A percentile compares a stretch with the other conserved stretches of the same genome.
phyloP scores from a whole-genome alignment of 83 land plant genomes.

The Picea mariana region DNA sequence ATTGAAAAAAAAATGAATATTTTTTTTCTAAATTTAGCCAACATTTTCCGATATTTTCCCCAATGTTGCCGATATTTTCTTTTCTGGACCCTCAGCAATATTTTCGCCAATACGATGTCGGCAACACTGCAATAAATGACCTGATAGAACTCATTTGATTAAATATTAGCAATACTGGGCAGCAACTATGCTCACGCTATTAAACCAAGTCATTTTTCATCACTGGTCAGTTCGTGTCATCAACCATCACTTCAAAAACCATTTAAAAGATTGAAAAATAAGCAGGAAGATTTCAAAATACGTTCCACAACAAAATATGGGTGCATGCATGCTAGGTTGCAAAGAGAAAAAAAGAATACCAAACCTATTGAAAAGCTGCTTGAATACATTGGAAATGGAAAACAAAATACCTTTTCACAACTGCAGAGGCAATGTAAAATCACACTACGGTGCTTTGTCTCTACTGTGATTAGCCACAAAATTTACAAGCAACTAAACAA shows the following conservation, averaged over 20 bases:
- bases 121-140: background rate
- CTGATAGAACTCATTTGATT: background rate
- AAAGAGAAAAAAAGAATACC: background rate
- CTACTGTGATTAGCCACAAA: background rate
- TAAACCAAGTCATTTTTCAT: background rate
- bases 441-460: background rate
- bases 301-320: background rate
- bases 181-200: background rate
- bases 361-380: background rate
- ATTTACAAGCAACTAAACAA: conserved; percentile 2
- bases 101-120: too few relatives aligned
- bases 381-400: background rate
- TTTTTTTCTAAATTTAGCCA: too few relatives aligned
- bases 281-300: background rate
- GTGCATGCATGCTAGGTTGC: background rate
- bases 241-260: background rate
- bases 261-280: background rate
- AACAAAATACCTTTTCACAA: background rate
- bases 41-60: too few relatives aligned
- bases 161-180: background rate
- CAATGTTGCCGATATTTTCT: too few relatives aligned
- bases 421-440: conserved; percentile 3
- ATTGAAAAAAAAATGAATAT: too few relatives aligned
- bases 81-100: too few relatives aligned
- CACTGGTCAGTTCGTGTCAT: background rate